Evolutionary conservation across 208 protist genomes (phyloP).

Genomic region (Acanthamoeba sp.): DNA sequence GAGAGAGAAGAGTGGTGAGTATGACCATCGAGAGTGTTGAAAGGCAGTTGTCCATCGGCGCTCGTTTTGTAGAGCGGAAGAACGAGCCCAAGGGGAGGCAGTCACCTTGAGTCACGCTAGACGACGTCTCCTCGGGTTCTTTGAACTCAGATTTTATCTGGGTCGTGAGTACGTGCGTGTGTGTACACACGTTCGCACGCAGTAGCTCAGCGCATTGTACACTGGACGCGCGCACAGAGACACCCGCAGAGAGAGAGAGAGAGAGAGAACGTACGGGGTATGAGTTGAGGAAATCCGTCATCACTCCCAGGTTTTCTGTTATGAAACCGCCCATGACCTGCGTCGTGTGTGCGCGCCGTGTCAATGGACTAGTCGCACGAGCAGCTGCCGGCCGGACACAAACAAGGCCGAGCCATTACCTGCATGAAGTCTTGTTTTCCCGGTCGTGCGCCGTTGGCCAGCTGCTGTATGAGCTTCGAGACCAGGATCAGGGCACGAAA

Average conservation of each 20-base stretch:
- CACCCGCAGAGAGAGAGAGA: not conserved
- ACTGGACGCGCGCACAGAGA: not conserved
- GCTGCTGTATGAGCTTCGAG: not conserved
- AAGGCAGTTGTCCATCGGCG: no score
- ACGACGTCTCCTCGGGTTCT: not conserved
- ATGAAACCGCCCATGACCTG: not conserved
- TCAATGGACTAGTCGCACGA: no score
- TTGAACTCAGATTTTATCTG: not conserved
- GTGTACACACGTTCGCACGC: no score
- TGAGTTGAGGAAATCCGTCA: not conserved
- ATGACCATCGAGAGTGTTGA: not conserved
- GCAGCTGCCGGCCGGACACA: no score
- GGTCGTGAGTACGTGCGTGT: no score
- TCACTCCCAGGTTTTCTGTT: not conserved
- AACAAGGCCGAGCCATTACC: not conserved
- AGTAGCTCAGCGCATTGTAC: no score
- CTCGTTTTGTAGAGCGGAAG: no score
- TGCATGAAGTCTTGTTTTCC: conserved; percentile 23
- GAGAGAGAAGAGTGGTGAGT: not conserved
- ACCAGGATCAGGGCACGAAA: not conserved
- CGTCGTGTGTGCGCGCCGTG: not conserved
- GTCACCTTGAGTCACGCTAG: not conserved
- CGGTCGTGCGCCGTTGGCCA: not conserved
- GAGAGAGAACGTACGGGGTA: not conserved
- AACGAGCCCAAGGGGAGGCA: not conserved